Percentiles rank a stretch among this genome's conserved stretches.
phyloP scores from a whole-genome alignment of 805 yeast species.

The Candida ortonii region DNA sequence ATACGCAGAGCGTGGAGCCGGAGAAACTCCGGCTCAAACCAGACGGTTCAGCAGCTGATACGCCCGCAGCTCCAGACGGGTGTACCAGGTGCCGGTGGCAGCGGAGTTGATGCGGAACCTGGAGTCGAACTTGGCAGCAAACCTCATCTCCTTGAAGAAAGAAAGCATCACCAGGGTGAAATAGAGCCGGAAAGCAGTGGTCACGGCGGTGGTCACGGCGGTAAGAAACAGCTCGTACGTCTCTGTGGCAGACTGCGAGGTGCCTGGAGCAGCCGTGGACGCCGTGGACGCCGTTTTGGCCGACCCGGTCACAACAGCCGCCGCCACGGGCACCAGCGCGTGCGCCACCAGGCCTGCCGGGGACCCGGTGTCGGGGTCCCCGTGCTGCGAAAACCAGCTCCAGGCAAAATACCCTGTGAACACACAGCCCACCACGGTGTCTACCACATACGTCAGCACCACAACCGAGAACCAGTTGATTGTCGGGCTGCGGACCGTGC shows the following conservation, averaged over 20 bases:
- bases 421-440: slow-evolving; percentile 61
- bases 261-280: slow-evolving; percentile 22
- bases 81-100: slow-evolving; percentile 8
- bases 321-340: slow-evolving; percentile 5
- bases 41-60: slow-evolving; percentile 17
- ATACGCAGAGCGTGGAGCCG: background rate
- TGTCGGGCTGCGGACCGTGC: slow-evolving; percentile 49
- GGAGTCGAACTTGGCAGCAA: slow-evolving; percentile 39
- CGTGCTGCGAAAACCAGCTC: slow-evolving; percentile 59
- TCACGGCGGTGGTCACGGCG: slow-evolving; percentile 44
- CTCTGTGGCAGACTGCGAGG: slow-evolving; percentile 64
- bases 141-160: slow-evolving; percentile 55
- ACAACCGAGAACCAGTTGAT: slow-evolving; percentile 62
- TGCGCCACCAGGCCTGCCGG: slow-evolving; percentile 4
- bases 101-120: slow-evolving; percentile 23
- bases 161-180: slow-evolving; percentile 58
- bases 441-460: slow-evolving; percentile 59
- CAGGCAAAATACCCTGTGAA: slow-evolving; percentile 73
- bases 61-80: slow-evolving; percentile 17
- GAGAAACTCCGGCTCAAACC: no score
- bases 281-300: slow-evolving; percentile 8
- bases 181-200: slow-evolving; percentile 52
- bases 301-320: slow-evolving; percentile 11
- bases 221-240: slow-evolving; percentile 57
- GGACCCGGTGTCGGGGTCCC: background rate